These are phyloP conservation scores for Leptodermis oblonga DNA, from an alignment of 257 asterid genomes.

Conservation along the genomic window DNA sequence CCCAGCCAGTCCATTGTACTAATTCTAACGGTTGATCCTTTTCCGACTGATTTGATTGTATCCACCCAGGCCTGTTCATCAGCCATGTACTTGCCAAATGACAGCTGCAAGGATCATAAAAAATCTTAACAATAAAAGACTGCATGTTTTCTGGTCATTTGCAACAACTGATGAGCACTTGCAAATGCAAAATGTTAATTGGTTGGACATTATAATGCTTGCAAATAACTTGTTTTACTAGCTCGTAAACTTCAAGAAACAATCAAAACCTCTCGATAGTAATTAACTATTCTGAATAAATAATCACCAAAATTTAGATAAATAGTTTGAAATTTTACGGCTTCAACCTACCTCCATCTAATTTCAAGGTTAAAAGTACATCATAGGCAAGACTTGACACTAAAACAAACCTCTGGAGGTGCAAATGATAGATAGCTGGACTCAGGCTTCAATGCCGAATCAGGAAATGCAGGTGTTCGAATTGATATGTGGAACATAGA, in stretches of 20 bases:
- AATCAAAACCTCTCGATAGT: not conserved
- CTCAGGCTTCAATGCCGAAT: slow-evolving; percentile 32
- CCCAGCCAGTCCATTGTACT: slow-evolving; percentile 96
- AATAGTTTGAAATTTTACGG: not conserved
- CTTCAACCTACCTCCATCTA: not conserved
- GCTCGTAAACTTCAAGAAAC: not conserved
- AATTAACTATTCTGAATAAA: not conserved
- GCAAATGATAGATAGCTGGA: slow-evolving; percentile 73
- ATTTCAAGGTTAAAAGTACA: not conserved
- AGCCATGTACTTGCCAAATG: slow-evolving; percentile 52
- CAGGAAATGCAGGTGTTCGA: slow-evolving; percentile 53
- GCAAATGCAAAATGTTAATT: not conserved
- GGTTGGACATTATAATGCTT: not conserved
- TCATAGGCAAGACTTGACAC: not conserved
- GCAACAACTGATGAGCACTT: not conserved
- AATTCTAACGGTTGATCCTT: slow-evolving; percentile 56
- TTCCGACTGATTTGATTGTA: slow-evolving; percentile 65
- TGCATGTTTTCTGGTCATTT: not conserved
- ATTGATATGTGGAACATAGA: slow-evolving; percentile 35
- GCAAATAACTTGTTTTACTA: not conserved
- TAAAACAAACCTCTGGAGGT: slow-evolving; percentile 74
- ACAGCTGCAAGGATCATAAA: slow-evolving; percentile 42
- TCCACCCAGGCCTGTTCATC: slow-evolving; percentile 95
- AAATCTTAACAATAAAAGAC: not conserved
- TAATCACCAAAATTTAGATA: not conserved